phyloP scores from a whole-genome alignment of 768 basidiomycete species.

The Boletus tomentosulus region DNA sequence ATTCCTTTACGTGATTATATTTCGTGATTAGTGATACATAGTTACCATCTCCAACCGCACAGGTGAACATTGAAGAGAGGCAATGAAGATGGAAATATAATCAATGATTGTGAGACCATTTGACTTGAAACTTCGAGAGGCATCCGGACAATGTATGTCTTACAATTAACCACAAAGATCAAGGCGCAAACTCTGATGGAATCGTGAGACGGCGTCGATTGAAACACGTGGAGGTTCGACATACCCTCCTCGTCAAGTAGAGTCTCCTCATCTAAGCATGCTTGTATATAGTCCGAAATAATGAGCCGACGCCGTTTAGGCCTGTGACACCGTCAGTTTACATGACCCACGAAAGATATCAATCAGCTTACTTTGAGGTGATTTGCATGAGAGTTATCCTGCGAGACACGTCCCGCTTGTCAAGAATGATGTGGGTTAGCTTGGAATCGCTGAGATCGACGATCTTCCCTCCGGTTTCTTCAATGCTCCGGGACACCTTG shows the following conservation, averaged over 20 bases:
- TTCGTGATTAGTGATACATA: no score
- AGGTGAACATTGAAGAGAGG: no score
- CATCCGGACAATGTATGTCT: neutral
- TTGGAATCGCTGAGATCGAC: constrained; percentile 68
- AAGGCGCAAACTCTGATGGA: constrained; percentile 25
- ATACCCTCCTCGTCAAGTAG: constrained; percentile 79
- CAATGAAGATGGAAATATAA: no score
- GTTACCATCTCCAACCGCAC: neutral
- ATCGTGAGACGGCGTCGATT: constrained; percentile 1
- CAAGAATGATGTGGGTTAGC: constrained; percentile 81
- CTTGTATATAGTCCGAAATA: constrained; percentile 70
- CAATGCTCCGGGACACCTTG: constrained; percentile 48
- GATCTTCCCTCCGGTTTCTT: constrained; percentile 68
- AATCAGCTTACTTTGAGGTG: constrained; percentile 59
- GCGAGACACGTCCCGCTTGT: constrained; percentile 76
- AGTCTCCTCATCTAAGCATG: constrained; percentile 79
- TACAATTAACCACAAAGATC: neutral
- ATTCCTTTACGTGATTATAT: neutral
- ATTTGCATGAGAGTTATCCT: constrained; percentile 65
- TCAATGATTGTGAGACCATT: no score
- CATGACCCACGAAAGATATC: neutral
- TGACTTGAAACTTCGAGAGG: neutral
- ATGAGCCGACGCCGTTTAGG: constrained; percentile 79
- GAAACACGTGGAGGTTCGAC: neutral
- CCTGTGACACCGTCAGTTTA: constrained; percentile 37